Conservation (phyloP, 2,329 filamentous ascomycete genomes). For the Knufia fluminis region DNA sequence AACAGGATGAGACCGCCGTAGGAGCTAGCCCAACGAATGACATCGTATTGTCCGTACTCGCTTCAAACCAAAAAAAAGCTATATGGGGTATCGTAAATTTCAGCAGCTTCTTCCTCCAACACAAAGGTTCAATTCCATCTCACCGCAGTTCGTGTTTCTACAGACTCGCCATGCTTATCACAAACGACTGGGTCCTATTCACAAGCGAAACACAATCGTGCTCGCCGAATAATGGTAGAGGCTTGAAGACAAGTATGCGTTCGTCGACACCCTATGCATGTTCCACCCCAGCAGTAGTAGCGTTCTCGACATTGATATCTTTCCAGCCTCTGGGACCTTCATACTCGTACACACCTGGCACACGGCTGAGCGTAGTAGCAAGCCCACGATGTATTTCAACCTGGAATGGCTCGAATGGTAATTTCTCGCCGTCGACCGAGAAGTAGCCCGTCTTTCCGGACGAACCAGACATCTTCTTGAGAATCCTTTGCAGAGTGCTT, state of each 20-base stretch:
- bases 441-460: constrained; percentile 56
- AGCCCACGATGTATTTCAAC: constrained; percentile 76
- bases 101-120: not conserved
- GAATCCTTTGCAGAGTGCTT: constrained; percentile 7
- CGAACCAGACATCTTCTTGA: constrained; percentile 6
- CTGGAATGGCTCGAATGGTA: constrained; percentile 85
- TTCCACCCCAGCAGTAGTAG: not conserved
- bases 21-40: not conserved
- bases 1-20: too few species aligned
- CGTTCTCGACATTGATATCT: not conserved
- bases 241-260: not conserved
- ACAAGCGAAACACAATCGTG: not conserved
- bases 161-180: not conserved
- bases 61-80: not conserved
- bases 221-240: too few species aligned
- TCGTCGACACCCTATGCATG: not conserved
- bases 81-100: constrained; percentile 4
- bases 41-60: not conserved
- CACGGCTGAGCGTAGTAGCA: constrained; percentile 74
- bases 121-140: not conserved
- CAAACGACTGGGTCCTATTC: not conserved
- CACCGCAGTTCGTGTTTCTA: not conserved
- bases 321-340: constrained; percentile 25
- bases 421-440: constrained; percentile 82
- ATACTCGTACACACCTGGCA: constrained; percentile 61